Base-by-base conservation (phyloP, 2,329 filamentous ascomycete genomes). In the Apiospora pterosperma region DNA sequence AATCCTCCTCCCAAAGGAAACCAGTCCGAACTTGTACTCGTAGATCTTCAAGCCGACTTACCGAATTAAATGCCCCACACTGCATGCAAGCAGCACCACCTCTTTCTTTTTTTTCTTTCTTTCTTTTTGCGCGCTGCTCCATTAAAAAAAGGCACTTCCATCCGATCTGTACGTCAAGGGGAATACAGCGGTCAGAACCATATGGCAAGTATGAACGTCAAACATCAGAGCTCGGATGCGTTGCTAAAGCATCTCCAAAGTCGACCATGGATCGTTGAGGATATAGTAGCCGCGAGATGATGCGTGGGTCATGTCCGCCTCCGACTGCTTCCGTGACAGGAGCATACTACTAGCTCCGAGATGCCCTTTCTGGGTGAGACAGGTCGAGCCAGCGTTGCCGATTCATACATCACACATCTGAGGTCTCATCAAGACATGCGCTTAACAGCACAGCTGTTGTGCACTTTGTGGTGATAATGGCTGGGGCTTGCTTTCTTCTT, bases 131-230 rank as follows among this genome's bases (percentile, higher is more conserved):
- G 48, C 48, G 31, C 6, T 34, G 48, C 48, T 55, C 48, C 48
- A 55, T 34, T 55, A 55, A 55, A 55, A 52, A 55, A 34, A n/a
- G n/a, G 48, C 48, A 34, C 48, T 10, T 19, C 25, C 48, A 28
- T 34, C 25, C 28, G 28, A 34, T 55, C 31, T 55, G 48, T 55
- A 55, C 48, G 48, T 55, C 48, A 55, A 55, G 48, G 48, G 48
- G 48, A 55, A 55, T 55, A 11, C 48, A 55, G 48, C 48, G 48
- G 48, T 55, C 48, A 55, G 48, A 55, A 55, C 48, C 28, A 55
- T 55, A 31, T n/a, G 31, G 19, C 48, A 28, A 25, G 28, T n/a
- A 34, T 19, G 48, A 31, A 28, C 48, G 48, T 34, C 48, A 34
- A 55, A 10, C 25, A 31, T 19, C 48, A 34, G 16, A 34, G 48